Evolutionary conservation across 2,329 filamentous ascomycete species (phyloP).

Genomic region (Tricladium varicosporioides): DNA sequence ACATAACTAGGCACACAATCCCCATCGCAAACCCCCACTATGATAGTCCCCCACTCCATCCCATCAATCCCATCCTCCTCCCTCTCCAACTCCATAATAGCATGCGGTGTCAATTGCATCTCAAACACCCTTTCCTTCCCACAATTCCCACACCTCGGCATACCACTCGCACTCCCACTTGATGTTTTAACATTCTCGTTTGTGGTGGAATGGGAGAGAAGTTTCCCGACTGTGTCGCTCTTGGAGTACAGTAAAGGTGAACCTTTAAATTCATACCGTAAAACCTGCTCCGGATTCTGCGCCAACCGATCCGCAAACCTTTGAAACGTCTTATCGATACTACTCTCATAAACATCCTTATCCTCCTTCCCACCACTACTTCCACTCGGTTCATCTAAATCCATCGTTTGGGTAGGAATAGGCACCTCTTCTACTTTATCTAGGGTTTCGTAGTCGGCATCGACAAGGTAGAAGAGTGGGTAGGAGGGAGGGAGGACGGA

Average conservation of each 20-base stretch:
- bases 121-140: slow-evolving; percentile 78
- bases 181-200: slow-evolving; percentile 27
- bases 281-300: slow-evolving; percentile 80
- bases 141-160: slow-evolving; percentile 78
- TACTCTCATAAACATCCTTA: slow-evolving; percentile 69
- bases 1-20: slow-evolving; percentile 69
- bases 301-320: slow-evolving; percentile 75
- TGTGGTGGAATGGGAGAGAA: slow-evolving; percentile 41
- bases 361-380: slow-evolving; percentile 55
- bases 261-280: slow-evolving; percentile 77
- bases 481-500: slow-evolving; percentile 68
- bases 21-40: slow-evolving; percentile 77
- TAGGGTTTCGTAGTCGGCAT: slow-evolving; percentile 89
- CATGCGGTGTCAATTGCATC: slow-evolving; percentile 86
- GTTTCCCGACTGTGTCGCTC: slow-evolving; percentile 68
- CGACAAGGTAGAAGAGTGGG: slow-evolving; percentile 73
- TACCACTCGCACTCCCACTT: slow-evolving; percentile 39
- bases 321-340: slow-evolving; percentile 74
- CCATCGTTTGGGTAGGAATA: slow-evolving; percentile 48
- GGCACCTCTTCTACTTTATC: slow-evolving; percentile 53
- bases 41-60: slow-evolving; percentile 97
- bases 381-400: slow-evolving; percentile 43
- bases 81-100: slow-evolving; percentile 83
- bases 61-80: slow-evolving; percentile 72
- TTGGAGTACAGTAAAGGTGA: slow-evolving; percentile 77